These are phyloP conservation scores for Pseudevernia furfuracea DNA, from an alignment of 495 filamentous ascomycete species.

Conservation along the genomic window DNA sequence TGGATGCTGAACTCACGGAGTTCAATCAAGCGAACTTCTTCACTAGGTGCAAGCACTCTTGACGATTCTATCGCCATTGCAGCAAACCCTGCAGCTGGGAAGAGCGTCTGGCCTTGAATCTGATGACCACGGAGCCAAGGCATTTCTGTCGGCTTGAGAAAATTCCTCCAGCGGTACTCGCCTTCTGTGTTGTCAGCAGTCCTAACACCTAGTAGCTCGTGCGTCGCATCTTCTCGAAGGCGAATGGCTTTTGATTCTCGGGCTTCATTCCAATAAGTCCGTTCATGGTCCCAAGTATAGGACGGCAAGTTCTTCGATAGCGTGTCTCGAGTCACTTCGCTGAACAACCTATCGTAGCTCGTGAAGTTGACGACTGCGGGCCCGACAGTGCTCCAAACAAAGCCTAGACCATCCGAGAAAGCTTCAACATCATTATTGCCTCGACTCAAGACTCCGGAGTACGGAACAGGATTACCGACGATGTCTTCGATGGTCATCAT, in stretches of 20 bases:
- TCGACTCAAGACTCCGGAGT: constrained; percentile 36
- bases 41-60: constrained; percentile 22
- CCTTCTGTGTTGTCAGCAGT: constrained; percentile 22
- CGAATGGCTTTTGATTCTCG: constrained; percentile 27
- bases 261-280: constrained; percentile 40
- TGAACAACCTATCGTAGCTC: constrained; percentile 18
- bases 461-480: constrained; percentile 31
- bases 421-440: constrained; percentile 33
- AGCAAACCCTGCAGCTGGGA: constrained; percentile 54
- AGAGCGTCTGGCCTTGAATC: constrained; percentile 41
- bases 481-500: constrained; percentile 35
- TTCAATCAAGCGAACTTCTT: constrained; percentile 15
- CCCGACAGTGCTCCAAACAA: constrained; percentile 26
- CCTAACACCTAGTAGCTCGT: constrained; percentile 33
- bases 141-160: constrained; percentile 32
- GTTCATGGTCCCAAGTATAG: constrained; percentile 45
- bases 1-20: constrained; percentile 33
- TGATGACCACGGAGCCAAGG: constrained; percentile 38
- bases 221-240: background rate
- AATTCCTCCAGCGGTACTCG: constrained; percentile 34
- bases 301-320: constrained; percentile 34
- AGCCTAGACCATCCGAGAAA: constrained; percentile 30
- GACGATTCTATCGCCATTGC: constrained; percentile 50
- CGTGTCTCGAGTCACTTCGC: background rate
- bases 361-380: constrained; percentile 13